phyloP scores from a whole-genome alignment of 257 asterid genomes.

The Primulina huaijiensis region DNA sequence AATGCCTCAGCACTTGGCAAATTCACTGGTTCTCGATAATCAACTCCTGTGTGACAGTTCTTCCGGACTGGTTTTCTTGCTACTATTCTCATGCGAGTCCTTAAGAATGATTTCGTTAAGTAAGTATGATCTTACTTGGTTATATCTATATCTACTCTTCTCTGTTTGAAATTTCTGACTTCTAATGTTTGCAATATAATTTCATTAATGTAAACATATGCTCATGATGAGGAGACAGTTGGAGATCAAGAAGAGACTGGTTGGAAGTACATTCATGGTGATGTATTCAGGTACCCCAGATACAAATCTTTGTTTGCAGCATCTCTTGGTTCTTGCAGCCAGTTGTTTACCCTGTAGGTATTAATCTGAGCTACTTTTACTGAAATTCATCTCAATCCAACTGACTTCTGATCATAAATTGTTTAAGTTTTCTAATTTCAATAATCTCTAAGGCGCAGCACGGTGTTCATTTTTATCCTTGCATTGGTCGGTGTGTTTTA shows the following conservation, averaged over 20 bases:
- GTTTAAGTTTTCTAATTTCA: neutral
- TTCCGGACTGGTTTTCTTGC: slow-evolving; percentile 61
- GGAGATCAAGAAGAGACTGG: slow-evolving; percentile 66
- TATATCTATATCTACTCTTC: neutral
- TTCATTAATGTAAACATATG: slow-evolving; percentile 31
- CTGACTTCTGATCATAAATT: neutral
- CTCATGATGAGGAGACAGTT: slow-evolving; percentile 55
- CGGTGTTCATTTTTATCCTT: slow-evolving; percentile 32
- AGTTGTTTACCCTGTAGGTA: slow-evolving; percentile 52
- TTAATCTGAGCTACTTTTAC: neutral
- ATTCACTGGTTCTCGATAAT: slow-evolving; percentile 63
- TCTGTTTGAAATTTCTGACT: neutral
- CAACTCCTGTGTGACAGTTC: slow-evolving; percentile 62
- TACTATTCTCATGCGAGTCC: slow-evolving; percentile 58
- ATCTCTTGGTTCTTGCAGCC: slow-evolving; percentile 51
- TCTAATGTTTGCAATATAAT: neutral
- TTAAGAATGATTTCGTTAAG: slow-evolving; percentile 55
- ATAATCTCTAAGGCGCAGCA: slow-evolving; percentile 26
- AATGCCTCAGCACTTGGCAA: slow-evolving; percentile 49
- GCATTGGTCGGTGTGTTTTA: slow-evolving; percentile 32
- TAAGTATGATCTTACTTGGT: slow-evolving; percentile 23
- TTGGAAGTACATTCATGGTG: slow-evolving; percentile 65
- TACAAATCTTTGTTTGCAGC: slow-evolving; percentile 53
- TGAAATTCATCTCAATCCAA: neutral
- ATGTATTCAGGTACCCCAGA: slow-evolving; percentile 55